Base-by-base conservation (phyloP, 768 basidiomycete genomes). In the Boletus pseudo-olivaceus region DNA sequence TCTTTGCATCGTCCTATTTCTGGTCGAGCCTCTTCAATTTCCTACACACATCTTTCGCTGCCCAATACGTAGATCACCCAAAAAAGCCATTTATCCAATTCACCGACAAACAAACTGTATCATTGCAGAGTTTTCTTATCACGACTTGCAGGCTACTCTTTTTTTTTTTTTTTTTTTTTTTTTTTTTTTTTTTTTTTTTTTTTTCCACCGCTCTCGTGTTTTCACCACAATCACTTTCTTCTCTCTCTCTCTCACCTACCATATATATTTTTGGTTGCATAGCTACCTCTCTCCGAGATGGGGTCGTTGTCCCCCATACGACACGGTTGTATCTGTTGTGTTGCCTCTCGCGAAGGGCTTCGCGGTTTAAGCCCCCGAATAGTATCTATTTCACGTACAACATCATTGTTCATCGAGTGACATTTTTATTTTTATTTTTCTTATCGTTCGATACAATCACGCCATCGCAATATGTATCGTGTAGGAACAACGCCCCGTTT, bases 331-430 rank as follows among this genome's bases (percentile, higher is more conserved):
- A 63, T 66, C 62, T 53, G 59, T 67, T 65, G 52, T n/a, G 51
- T 55, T 60, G 41, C 54, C 30, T 57, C 65, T n/a, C 53, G 76
- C 77, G 78, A 78, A 78, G 77, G 77, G 78, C 77, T 78, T 78
- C 77, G 77, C 77, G 51, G 35, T 58, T 64, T 64, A 75, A 76
- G 76, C 71, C 76, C 76, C 76, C 15, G 59, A 75, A 76, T 70
- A 53, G 51, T 60, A 65, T 60, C 46, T 66, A 60, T 67, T 58
- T 53, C 47, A 23, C 34, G 30, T 38, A 34, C 23, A n/a, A n/a
- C n/a, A n/a, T n/a, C n/a, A n/a, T n/a, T n/a, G n/a, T n/a, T n/a
- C n/a, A n/a, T n/a, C n/a, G n/a, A n/a, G n/a, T n/a, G n/a, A n/a
- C n/a, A n/a, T n/a, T n/a, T n/a, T n/a, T n/a, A n/a, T 20, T n/a